Percentiles rank a stretch among this genome's conserved stretches.
phyloP scores from a whole-genome alignment of 1,139 yeast genomes.

The Saccharomyces pastorianus region DNA sequence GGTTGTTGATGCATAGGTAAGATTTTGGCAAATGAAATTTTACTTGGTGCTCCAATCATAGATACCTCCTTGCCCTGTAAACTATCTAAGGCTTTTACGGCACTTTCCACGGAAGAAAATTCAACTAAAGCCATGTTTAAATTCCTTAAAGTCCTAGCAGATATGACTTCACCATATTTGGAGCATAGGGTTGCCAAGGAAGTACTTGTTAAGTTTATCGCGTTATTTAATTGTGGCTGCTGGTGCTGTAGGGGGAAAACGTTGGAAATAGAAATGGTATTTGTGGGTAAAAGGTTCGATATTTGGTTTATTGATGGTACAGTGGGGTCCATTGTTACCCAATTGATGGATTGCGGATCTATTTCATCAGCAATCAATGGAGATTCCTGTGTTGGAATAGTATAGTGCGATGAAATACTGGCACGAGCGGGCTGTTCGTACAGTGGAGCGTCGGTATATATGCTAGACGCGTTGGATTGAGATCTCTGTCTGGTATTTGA shows the following conservation, averaged over 20 bases:
- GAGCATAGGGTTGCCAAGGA: slow-evolving; percentile 37
- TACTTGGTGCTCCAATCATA: slow-evolving; percentile 59
- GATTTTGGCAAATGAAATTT: slow-evolving; percentile 62
- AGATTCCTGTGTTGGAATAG: slow-evolving; percentile 28
- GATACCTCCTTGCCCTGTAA: slow-evolving; percentile 72
- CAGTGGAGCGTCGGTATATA: slow-evolving; percentile 23
- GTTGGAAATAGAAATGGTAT: slow-evolving; percentile 67
- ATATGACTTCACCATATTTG: slow-evolving; percentile 47
- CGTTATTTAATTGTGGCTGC: slow-evolving; percentile 34
- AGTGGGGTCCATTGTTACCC: slow-evolving; percentile 58
- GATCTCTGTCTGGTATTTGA: slow-evolving; percentile 20
- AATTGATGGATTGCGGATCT: slow-evolving; percentile 40
- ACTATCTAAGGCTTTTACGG: slow-evolving; percentile 67
- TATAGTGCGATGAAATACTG: slow-evolving; percentile 36
- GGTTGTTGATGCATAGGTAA: slow-evolving; percentile 34
- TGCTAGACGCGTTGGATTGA: slow-evolving; percentile 27
- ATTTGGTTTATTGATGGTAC: slow-evolving; percentile 48
- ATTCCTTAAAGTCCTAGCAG: slow-evolving; percentile 51
- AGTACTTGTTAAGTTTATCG: slow-evolving; percentile 28
- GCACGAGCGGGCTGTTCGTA: slow-evolving; percentile 30
- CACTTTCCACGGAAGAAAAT: slow-evolving; percentile 61
- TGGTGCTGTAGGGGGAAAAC: slow-evolving; percentile 48
- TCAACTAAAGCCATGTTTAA: slow-evolving; percentile 62
- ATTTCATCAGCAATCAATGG: slow-evolving; percentile 44
- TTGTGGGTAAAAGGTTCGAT: slow-evolving; percentile 38